phyloP scores from a whole-genome alignment of 2,329 filamentous ascomycete genomes.

The Penicillium aurantiogriseum region DNA sequence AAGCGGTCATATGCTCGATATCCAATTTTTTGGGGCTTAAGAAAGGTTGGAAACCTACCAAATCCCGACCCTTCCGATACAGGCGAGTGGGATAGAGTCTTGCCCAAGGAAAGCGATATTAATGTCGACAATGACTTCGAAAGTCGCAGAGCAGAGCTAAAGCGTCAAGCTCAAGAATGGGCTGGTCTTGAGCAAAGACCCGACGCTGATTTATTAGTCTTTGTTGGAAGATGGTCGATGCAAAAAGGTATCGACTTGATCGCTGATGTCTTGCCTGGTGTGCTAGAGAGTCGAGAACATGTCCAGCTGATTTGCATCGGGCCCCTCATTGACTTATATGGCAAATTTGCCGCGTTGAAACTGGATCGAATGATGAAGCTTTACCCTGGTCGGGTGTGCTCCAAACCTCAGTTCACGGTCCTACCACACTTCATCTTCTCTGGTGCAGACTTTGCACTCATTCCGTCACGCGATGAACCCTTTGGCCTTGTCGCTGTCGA shows the following conservation, averaged over 20 bases:
- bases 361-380: slow-evolving; percentile 63
- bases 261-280: slow-evolving; percentile 63
- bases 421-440: slow-evolving; percentile 67
- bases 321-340: slow-evolving; percentile 66
- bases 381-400: slow-evolving; percentile 65
- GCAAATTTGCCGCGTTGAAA: slow-evolving; percentile 66
- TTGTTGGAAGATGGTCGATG: slow-evolving; percentile 67
- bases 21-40: slow-evolving; percentile 67
- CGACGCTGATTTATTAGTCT: slow-evolving; percentile 64
- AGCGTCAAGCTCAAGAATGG: slow-evolving; percentile 65
- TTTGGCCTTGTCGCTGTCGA: slow-evolving; percentile 69
- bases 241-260: slow-evolving; percentile 69
- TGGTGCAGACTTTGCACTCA: slow-evolving; percentile 66
- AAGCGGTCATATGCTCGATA: slow-evolving; percentile 65
- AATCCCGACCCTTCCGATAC: slow-evolving; percentile 67
- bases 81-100: slow-evolving; percentile 58
- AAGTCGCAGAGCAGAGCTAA: slow-evolving; percentile 52
- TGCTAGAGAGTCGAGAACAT: slow-evolving; percentile 60
- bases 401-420: slow-evolving; percentile 66
- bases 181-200: slow-evolving; percentile 62
- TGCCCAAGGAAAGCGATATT: slow-evolving; percentile 51
- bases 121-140: slow-evolving; percentile 57
- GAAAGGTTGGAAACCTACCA: slow-evolving; percentile 61
- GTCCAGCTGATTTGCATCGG: slow-evolving; percentile 64
- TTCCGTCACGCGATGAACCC: slow-evolving; percentile 67